Percentiles rank a stretch among this genome's conserved stretches.
Evolutionary conservation across 345 rosid genomes (phyloP).

Genomic region (Gossypium bickii): DNA sequence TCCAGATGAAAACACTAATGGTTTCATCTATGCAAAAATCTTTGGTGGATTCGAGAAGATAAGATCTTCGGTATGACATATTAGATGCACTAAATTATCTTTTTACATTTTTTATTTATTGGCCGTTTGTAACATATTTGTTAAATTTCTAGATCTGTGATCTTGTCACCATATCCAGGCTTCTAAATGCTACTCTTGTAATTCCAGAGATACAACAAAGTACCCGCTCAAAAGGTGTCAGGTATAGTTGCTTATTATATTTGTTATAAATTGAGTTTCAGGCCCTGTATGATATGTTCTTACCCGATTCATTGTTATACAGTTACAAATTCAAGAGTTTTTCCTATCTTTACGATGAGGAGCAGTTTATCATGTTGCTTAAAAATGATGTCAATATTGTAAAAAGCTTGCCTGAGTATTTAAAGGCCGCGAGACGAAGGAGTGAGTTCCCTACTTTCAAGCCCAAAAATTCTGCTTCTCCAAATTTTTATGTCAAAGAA

Average conservation of each 20-base stretch:
- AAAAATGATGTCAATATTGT: conserved; percentile 66
- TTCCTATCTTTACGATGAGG: conserved; percentile 90
- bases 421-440: conserved; percentile 73
- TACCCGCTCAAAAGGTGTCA: conserved; percentile 85
- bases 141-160: conserved; percentile 94
- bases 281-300: conserved; percentile 10
- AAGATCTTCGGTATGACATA: conserved; percentile 69
- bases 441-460: conserved; percentile 68
- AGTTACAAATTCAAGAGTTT: conserved; percentile 91
- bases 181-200: conserved; percentile 98
- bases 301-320: conserved; percentile 21
- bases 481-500: conserved; percentile 68
- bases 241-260: conserved; percentile 38
- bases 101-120: not conserved
- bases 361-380: conserved; percentile 87
- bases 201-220: conserved; percentile 97
- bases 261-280: conserved; percentile 15
- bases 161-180: conserved; percentile 99
- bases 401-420: conserved; percentile 69
- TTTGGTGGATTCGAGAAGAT: conserved; percentile 95
- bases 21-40: conserved; percentile 85
- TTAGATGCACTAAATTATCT: conserved; percentile 11
- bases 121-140: conserved; percentile 41
- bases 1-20: conserved; percentile 46
- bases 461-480: conserved; percentile 71